Base-by-base conservation (phyloP, 306 rosid genomes). In the Acacia acuminata region DNA sequence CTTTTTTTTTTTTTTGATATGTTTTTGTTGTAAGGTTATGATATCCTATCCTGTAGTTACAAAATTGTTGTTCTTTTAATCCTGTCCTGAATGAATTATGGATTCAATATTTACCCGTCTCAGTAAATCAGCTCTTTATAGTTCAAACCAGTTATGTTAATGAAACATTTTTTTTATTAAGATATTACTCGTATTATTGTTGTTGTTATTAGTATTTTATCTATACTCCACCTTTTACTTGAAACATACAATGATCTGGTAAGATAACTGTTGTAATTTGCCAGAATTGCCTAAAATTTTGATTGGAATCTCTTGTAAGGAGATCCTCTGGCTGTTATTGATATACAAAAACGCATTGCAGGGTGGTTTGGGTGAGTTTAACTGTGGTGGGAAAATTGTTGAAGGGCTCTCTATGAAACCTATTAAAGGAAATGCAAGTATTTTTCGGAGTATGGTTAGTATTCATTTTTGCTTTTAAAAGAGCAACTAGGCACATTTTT, bases 391-490 rank as follows among this genome's bases (percentile, higher is more conserved):
- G 77, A 88, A 88, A 82, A 71, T 82, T 58, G 86, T 85, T 73
- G 76, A 80, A 81, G 99, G 98, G 79, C 24, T 92, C 80, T 93
- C 90, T 16, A 96, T 95, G 58, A 92, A 93, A 83, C 96, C 99
- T 60, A 68, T 25, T 58, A 90, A 90, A 88, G 99, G 99, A 88
- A 90, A 93, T 71, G 99, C 98, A n/a, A 10, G 92, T 95, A 70
- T 97, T 95, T 77, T 95, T 95, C 84, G 98, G 99, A 95, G 99
- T 93, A 88, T 92, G 99, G 99, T 95, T 74, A 87, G 98, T 87
- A 70, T 73, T 11, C 76, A 64, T 77, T 6, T 61, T 79, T 82
- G 38, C 63, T 75, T 77, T 71, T 84, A 63, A 44, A 34, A 8
- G 17, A 42, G 66, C 43, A 73, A 27, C 16, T 30, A 64, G 63